Percentiles rank a stretch among this genome's conserved stretches.
Evolutionary conservation across 257 asterid species (phyloP).

Genomic region (Nemophila menziesii): DNA sequence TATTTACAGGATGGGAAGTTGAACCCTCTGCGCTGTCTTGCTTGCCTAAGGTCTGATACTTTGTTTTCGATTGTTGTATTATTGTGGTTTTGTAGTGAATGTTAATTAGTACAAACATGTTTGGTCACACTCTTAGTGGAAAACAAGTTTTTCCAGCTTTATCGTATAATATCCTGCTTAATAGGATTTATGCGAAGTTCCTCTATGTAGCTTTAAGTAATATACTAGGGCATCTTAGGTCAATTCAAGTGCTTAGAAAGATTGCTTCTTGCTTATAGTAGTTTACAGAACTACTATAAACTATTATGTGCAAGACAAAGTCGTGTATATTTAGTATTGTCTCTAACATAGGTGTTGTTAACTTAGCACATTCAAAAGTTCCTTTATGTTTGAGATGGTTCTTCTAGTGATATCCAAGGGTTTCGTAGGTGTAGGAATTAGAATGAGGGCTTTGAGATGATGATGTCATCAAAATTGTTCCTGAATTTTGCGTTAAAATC

Average conservation of each 20-base stretch:
- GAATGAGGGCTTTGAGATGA: neutral
- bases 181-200: neutral
- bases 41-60: slow-evolving; percentile 57
- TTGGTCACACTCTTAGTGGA: neutral
- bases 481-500: neutral
- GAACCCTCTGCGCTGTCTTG: slow-evolving; percentile 60
- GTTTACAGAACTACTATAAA: too few relatives aligned
- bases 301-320: neutral
- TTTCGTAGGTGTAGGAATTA: neutral
- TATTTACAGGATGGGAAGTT: slow-evolving; percentile 74
- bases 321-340: neutral
- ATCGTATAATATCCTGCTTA: neutral
- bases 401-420: neutral
- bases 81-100: neutral
- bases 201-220: neutral
- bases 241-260: neutral
- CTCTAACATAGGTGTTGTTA: neutral
- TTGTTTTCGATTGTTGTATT: slow-evolving; percentile 17
- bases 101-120: neutral
- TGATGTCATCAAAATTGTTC: neutral
- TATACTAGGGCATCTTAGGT: neutral
- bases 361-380: too few relatives aligned
- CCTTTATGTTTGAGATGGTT: too few relatives aligned
- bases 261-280: neutral
- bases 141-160: neutral